phyloP scores from a whole-genome alignment of 1,284 basidiomycete species.

The Ceratobasidium sp. region DNA sequence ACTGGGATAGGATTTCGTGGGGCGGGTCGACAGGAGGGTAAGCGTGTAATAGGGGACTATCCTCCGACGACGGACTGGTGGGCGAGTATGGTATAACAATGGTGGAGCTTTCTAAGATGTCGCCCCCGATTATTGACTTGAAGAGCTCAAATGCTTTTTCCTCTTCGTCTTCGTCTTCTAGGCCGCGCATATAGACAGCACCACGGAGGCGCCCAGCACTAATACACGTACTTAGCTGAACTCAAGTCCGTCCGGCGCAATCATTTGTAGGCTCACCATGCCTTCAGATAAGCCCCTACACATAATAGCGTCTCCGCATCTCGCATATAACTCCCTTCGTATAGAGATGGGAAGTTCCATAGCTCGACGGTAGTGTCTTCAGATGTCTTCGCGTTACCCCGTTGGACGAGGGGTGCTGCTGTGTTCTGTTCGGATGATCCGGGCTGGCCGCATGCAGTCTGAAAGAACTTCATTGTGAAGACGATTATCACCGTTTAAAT shows the following conservation, averaged over 20 bases:
- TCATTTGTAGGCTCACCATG: neutral
- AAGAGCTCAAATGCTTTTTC: neutral
- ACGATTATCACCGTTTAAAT: neutral
- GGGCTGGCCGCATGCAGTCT: neutral
- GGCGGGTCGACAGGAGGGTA: neutral
- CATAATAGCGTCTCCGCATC: conserved; percentile 4
- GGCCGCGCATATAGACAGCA: neutral
- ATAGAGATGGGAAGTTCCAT: conserved; percentile 19
- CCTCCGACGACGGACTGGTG: no score
- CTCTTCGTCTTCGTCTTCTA: conserved; percentile 14
- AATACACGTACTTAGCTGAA: neutral
- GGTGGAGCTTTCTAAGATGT: neutral
- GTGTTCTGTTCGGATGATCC: neutral
- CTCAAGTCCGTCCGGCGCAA: neutral
- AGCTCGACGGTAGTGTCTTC: neutral
- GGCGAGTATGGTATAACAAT: neutral
- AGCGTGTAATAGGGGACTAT: neutral
- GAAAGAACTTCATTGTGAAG: neutral
- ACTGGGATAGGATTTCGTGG: neutral
- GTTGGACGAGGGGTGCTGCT: neutral
- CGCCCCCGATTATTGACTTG: neutral
- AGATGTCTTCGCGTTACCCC: neutral
- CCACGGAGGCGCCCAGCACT: conserved; percentile 8
- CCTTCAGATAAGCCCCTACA: conserved; percentile 3
- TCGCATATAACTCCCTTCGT: neutral